Evolutionary conservation across 2,329 filamentous ascomycete genomes (phyloP).

Genomic region (Diaporthe eres): DNA sequence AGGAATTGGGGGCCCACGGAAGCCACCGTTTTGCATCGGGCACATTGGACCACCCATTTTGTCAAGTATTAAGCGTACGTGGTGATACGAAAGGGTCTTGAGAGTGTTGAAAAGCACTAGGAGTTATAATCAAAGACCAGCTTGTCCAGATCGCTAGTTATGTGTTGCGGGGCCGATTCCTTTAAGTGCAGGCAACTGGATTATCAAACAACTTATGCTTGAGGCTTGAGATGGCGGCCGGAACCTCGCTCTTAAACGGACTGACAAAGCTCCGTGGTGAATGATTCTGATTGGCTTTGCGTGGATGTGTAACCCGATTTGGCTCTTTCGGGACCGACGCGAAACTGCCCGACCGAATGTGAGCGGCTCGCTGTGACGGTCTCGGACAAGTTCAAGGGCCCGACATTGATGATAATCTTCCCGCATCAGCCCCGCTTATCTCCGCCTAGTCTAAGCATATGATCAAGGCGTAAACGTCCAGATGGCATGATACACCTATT

Average conservation of each 20-base stretch:
- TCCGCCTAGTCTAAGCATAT: background rate
- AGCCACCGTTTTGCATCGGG: conserved; percentile 20
- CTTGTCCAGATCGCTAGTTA: too few species aligned
- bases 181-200: conserved; percentile 8
- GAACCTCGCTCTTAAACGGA: conserved; percentile 13
- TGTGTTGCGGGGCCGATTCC: background rate
- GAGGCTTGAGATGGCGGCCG: background rate
- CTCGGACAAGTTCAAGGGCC: background rate
- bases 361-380: background rate
- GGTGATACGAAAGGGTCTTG: too few species aligned
- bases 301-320: background rate
- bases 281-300: conserved; percentile 12
- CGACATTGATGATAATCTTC: background rate
- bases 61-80: background rate
- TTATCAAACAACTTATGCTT: background rate
- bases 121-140: background rate
- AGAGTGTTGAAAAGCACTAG: too few species aligned
- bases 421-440: background rate
- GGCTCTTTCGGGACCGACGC: conserved; percentile 23
- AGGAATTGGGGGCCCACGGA: conserved; percentile 36
- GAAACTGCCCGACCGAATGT: conserved; percentile 13
- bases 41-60: conserved; percentile 35
- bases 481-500: too few species aligned
- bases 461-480: background rate
- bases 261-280: background rate